Percentiles rank a stretch among this genome's conserved stretches.
Conservation (phyloP, 2,329 filamentous ascomycete species). For the Colletotrichum sp. region DNA sequence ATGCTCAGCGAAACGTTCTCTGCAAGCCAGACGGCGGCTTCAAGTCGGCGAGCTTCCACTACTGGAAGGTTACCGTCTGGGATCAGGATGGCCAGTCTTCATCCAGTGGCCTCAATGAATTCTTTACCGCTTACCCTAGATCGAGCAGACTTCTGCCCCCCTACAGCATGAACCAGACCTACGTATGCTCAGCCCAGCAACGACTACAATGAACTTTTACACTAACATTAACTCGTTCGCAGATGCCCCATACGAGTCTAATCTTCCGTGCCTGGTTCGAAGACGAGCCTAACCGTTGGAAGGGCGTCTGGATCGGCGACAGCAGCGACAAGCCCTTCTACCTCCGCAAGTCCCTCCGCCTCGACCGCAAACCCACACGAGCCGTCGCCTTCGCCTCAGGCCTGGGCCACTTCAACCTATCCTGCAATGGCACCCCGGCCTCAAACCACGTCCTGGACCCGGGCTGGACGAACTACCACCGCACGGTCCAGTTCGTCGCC, state of each 20-base stretch:
- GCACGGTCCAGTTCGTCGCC: conserved; percentile 44
- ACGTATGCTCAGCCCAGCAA: conserved; percentile 22
- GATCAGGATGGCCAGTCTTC: conserved; percentile 32
- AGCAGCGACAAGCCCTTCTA: conserved; percentile 44
- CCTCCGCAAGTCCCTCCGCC: conserved; percentile 35
- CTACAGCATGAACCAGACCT: conserved; percentile 46
- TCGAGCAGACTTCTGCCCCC: conserved; percentile 37
- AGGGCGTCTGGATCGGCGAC: conserved; percentile 44
- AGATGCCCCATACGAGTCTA: conserved; percentile 44
- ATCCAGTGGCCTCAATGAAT: conserved; percentile 32
- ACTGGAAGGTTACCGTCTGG: conserved; percentile 41
- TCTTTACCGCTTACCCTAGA: conserved; percentile 43
- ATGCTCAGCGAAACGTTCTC: conserved; percentile 25
- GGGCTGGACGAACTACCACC: conserved; percentile 45
- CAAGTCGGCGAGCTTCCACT: conserved; percentile 36
- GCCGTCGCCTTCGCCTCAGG: conserved; percentile 42
- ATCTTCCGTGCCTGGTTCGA: conserved; percentile 48
- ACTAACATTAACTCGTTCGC: not conserved
- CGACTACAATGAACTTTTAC: no score
- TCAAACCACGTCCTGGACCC: conserved; percentile 40
- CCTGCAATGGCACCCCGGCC: conserved; percentile 35
- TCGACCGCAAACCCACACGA: conserved; percentile 32
- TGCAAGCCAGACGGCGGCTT: conserved; percentile 34
- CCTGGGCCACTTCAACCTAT: conserved; percentile 43
- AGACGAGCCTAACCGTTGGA: conserved; percentile 42